Conservation (phyloP, 306 rosid species). For the Acacia crassicarpa region DNA sequence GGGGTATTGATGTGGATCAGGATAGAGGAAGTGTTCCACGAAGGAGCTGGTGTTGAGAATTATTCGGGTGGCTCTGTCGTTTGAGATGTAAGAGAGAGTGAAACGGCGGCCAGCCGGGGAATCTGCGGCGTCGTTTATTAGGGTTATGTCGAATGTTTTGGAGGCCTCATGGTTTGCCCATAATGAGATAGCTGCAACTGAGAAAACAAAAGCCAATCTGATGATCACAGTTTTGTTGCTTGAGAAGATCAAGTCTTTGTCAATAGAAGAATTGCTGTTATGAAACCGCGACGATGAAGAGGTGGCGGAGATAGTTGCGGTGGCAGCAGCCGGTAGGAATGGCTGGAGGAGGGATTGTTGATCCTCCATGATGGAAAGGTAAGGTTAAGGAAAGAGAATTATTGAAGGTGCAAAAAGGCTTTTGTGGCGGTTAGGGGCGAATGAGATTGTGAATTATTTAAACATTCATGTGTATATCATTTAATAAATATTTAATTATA, state of each 20-base stretch:
- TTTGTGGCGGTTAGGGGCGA: neutral
- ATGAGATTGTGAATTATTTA: neutral
- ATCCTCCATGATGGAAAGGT: neutral
- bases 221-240: constrained; percentile 17
- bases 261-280: neutral
- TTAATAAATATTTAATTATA: too few relatives aligned
- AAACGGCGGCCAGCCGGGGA: constrained; percentile 48
- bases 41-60: constrained; percentile 54
- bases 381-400: neutral
- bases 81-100: constrained; percentile 55
- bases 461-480: too few relatives aligned
- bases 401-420: neutral
- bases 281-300: neutral
- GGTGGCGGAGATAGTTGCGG: neutral
- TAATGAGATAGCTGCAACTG: constrained; percentile 41
- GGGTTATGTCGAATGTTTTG: constrained; percentile 50
- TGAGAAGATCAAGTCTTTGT: constrained; percentile 4
- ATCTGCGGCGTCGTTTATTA: constrained; percentile 46
- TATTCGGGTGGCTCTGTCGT: constrained; percentile 59
- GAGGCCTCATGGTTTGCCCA: constrained; percentile 74
- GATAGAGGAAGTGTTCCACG: constrained; percentile 49
- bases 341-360: constrained; percentile 31
- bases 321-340: neutral
- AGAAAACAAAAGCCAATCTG: constrained; percentile 39
- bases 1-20: neutral